Evolutionary conservation across 225 moss, liverwort and hornwort species (phyloP), one percentile per base, ranked within the genome.

Genomic region (Thuidium tamariscinum): DNA sequence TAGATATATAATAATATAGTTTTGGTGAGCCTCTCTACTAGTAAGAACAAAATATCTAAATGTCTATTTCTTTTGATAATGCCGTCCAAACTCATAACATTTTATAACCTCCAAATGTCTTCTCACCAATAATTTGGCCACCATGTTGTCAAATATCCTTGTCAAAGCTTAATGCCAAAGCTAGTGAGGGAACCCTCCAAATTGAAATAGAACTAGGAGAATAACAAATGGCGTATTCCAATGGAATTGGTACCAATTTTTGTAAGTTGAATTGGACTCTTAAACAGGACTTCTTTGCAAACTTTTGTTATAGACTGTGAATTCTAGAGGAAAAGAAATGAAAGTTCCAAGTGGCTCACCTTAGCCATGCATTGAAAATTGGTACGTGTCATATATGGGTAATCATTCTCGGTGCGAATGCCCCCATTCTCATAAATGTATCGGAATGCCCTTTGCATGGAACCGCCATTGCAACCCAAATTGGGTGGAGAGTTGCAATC

Each of bases 341-440:
- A 12, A 37, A 65, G 20, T 14, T 37, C 5, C 3, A 34, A 29
- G 7, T 4, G 15, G 6, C 77, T 42, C 60, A 90, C 90, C 61
- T 30, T 73, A 5, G 26, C 16, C 3, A 78, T 86, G 21, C 95
- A 97, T 18, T 87, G 88, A 4, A 79, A 91, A 66, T 88, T 92
- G 6, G 61, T 72, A 41, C 19, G 10, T 1, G 0, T 52, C 21
- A 3, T 19, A 39, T 97, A 96, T 0, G 93, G 91, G 27, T 97
- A 97, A 23, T 97, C 96, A 48, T 80, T 80, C 16, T 95, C 94
- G 1, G 95, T 81, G 67, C 90, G 83, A 74, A 97, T 92, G 30
- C 96, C 97, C 16, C 95, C 96, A 54, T 94, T 96, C 19, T 79
- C 84, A 2, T 92, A 87, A 48, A 97, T 91, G 68, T 93, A 97